Evolutionary conservation across 208 protist species (phyloP).

Genomic region (Acanthamoeba castellanii): DNA sequence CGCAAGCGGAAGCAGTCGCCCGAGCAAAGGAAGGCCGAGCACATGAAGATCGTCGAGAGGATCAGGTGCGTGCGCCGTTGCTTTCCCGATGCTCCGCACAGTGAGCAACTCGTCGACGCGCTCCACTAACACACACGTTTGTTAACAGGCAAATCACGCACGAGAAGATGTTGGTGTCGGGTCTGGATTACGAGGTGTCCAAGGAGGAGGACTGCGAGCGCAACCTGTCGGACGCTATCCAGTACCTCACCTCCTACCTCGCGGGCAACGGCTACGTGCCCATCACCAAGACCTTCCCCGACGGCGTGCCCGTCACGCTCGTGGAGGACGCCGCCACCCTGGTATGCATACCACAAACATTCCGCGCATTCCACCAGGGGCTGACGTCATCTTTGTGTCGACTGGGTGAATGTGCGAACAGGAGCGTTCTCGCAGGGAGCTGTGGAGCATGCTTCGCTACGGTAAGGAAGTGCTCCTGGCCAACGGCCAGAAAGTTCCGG

Average conservation of each 20-base stretch:
- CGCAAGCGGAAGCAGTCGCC: background rate
- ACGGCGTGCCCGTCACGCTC: constrained; percentile 37
- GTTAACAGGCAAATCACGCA: constrained; percentile 70
- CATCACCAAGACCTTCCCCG: constrained; percentile 60
- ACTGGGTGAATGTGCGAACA: background rate
- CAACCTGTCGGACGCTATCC: constrained; percentile 51
- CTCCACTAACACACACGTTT: too few species aligned
- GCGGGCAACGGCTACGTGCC: constrained; percentile 37
- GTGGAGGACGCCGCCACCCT: constrained; percentile 69
- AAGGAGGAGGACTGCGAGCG: constrained; percentile 65
- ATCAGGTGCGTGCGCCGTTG: background rate
- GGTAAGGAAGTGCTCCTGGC: constrained; percentile 10
- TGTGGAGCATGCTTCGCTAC: constrained; percentile 61
- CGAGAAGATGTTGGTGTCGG: constrained; percentile 66
- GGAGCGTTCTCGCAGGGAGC: constrained; percentile 40
- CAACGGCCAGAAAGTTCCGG: constrained; percentile 16
- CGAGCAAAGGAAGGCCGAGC: background rate
- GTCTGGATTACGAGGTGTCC: background rate
- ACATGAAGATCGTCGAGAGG: background rate
- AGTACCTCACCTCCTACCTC: constrained; percentile 59
- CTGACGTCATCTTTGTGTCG: too few species aligned
- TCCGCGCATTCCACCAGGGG: background rate
- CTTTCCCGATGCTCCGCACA: background rate
- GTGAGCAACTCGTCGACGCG: background rate
- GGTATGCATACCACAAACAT: background rate